Base-by-base conservation (phyloP, 345 rosid genomes). In the Draba incana region DNA sequence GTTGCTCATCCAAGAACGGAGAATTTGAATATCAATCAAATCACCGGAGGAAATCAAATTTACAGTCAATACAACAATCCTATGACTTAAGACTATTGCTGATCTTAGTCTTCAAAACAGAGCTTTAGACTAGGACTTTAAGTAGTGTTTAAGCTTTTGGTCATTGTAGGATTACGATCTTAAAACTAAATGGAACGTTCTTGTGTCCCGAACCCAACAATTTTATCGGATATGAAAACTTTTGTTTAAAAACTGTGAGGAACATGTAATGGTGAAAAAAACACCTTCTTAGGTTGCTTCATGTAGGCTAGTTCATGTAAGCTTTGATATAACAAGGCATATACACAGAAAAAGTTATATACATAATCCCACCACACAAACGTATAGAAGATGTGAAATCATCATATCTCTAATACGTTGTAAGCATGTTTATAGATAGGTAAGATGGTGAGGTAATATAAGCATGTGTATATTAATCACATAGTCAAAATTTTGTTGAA, bases 1-100 rank as follows among this genome's bases (percentile, higher is more conserved):
- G 15, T 72, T 48, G 53, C 70, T 64, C 70, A 46, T 45, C 58
- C 70, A 72, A 64, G 76, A 64, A 53, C 20, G 4, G 70, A 71
- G 10, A 70, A 52, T 35, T 9, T 51, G 12, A 62, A 62, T 46
- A 48, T 10, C 30, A 51, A 41, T 52, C 62, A 73, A 43, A 20
- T 20, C 20, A 20, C 20, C 20, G 20, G 20, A 20, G 20, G 20
- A 1, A 20, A 20, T 20, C 20, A 20, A 20, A 20, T 20, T 20
- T 20, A 20, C 20, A 1, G 30, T 48, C 64, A 64, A 6, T 73
- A 57, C 62, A 64, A 50, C 66, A 72, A 57, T 59, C 71, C 66
- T 0, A 59, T 60, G 56, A n/a, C n/a, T n/a, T n/a, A n/a, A n/a
- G n/a, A n/a, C 3, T 10, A 13, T 39, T 64, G 46, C 28, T 53